Evolutionary conservation across 345 rosid genomes (phyloP).

Genomic region (Fremontodendron californicum): DNA sequence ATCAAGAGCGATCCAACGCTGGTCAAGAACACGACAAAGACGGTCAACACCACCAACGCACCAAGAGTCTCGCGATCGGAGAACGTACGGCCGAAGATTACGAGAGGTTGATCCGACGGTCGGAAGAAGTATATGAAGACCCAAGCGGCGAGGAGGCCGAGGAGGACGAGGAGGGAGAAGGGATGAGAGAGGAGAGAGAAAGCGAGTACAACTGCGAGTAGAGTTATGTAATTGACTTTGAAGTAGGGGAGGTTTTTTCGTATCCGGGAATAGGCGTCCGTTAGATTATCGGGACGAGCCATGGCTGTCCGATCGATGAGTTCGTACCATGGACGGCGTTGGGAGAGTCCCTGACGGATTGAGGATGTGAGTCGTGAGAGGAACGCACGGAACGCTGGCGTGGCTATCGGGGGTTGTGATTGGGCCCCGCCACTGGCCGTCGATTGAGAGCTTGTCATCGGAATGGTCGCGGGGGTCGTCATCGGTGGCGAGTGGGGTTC

Average conservation of each 20-base stretch:
- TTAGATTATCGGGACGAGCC: constrained; percentile 53
- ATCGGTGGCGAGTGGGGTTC: constrained; percentile 24
- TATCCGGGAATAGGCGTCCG: constrained; percentile 74
- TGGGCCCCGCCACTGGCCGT: constrained; percentile 21
- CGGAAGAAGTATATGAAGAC: constrained; percentile 66
- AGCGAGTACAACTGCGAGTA: constrained; percentile 58
- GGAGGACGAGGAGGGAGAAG: constrained; percentile 65
- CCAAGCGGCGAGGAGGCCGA: constrained; percentile 61
- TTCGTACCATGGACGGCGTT: constrained; percentile 79
- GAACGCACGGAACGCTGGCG: constrained; percentile 71
- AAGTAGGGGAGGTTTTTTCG: constrained; percentile 58
- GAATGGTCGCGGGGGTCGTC: constrained; percentile 53
- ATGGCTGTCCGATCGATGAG: constrained; percentile 59
- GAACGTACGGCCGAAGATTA: constrained; percentile 62
- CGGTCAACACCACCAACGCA: constrained; percentile 44
- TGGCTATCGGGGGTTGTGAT: constrained; percentile 63
- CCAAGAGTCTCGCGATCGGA: constrained; percentile 75
- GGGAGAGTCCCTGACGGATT: constrained; percentile 66
- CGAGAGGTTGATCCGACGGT: constrained; percentile 70
- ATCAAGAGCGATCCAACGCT: constrained; percentile 15
- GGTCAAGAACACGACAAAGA: constrained; percentile 20
- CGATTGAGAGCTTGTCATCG: constrained; percentile 43
- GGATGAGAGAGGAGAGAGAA: constrained; percentile 72
- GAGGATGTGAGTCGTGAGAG: constrained; percentile 64
- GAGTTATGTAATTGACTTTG: constrained; percentile 65